Base-by-base conservation (phyloP, 73 alveolate species). In the Urostyla sp. region DNA sequence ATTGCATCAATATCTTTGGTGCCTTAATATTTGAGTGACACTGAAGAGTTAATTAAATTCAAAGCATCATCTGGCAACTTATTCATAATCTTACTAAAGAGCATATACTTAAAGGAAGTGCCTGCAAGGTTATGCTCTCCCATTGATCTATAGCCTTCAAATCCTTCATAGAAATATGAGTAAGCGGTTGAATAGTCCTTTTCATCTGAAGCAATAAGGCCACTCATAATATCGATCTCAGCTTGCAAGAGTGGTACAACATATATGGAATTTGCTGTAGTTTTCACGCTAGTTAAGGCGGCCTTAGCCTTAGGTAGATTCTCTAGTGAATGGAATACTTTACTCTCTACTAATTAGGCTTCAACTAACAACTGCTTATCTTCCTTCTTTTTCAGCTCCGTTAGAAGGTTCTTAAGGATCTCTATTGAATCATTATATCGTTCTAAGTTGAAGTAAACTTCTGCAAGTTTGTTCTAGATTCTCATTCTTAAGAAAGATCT, bases 91-190 rank as follows among this genome's bases (percentile, higher is more conserved):
- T 95, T 95, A 49, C 97, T 76, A 48, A 95, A 37, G 30, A 95
- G 88, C 99, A 95, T 95, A 86, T 80, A 95, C 77, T 95, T 92
- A 35, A 95, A 87, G 31, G 97, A 92, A 58, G 73, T 58, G 31
- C 91, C 76, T 10, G 98, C 98, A 49, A 51, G 75, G 45, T 73
- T 87, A n/a, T n/a, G n/a, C 53, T 91, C 97, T 30, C 73, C 91
- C 54, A 73, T 90, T 18, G 95, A 85, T 75, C 94, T 95, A 73
- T 67, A 91, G 8, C 94, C 99, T 67, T 95, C 99, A 73, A 93
- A 95, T 38, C 95, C 90, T 73, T 95, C 99, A 85, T 85, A 95
- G 88, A 95, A 95, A 61, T 95, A 95, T 4, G 99, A 95, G 83
- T 90, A 95, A 34, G 99, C 95, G 27, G 97, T 93, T 61, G 89